A percentile compares a stretch with the other conserved stretches of the same genome.
Evolutionary conservation across 352 stramenopile genomes (phyloP).

Genomic region (Pythium phragmiticola): DNA sequence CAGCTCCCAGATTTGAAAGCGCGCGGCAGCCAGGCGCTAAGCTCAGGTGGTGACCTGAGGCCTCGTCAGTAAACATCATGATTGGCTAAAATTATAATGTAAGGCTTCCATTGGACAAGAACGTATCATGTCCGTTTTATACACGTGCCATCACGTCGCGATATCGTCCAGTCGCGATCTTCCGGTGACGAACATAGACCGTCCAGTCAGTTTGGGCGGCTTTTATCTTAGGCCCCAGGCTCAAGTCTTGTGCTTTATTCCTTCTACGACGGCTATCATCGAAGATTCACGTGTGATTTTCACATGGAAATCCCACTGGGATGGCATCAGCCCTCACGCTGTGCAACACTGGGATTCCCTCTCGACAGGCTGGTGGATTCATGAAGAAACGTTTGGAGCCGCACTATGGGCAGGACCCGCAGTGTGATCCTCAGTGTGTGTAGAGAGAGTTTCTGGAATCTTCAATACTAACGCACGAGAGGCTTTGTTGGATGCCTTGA

Average conservation of each 20-base stretch:
- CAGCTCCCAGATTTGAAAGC: neutral
- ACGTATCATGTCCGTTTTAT: neutral
- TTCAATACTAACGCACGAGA: too few relatives aligned
- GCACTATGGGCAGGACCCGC: too few relatives aligned
- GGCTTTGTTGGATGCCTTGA: too few relatives aligned
- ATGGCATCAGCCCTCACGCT: too few relatives aligned
- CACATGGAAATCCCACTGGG: too few relatives aligned
- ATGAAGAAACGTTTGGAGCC: too few relatives aligned
- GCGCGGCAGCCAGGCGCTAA: neutral
- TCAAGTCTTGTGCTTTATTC: neutral
- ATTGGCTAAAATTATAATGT: neutral
- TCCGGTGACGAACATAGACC: neutral
- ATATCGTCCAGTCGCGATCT: constrained; percentile 11
- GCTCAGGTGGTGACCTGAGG: neutral
- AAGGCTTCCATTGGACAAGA: neutral
- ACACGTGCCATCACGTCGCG: constrained; percentile 1
- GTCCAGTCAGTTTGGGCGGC: neutral
- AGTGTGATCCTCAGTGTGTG: too few relatives aligned
- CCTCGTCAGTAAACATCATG: neutral
- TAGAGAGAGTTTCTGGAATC: too few relatives aligned
- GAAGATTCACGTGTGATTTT: too few relatives aligned
- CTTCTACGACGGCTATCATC: neutral
- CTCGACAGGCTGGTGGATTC: too few relatives aligned
- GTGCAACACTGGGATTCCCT: too few relatives aligned
- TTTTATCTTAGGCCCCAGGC: neutral